These are phyloP conservation scores for Dictyostelium firmibasis DNA, from an alignment of 78 protist genomes.

Conservation along the genomic window DNA sequence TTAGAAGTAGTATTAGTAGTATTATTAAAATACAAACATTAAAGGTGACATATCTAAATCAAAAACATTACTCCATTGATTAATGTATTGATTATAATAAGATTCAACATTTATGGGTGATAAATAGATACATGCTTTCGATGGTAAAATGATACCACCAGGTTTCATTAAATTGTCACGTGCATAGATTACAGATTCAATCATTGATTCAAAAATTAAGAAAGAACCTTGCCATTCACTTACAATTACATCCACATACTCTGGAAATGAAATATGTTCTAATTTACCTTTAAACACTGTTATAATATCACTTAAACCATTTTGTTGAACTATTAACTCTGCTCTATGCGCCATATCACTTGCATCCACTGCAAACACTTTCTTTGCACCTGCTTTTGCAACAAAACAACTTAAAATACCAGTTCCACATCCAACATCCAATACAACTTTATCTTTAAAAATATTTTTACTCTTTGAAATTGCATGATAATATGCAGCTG, in stretches of 20 bases:
- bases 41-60: constrained; percentile 75
- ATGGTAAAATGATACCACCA: constrained; percentile 85
- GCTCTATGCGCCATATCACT: constrained; percentile 84
- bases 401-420: constrained; percentile 55
- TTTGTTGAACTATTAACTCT: constrained; percentile 57
- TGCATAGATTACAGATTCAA: constrained; percentile 49
- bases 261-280: constrained; percentile 76
- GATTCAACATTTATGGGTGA: constrained; percentile 82
- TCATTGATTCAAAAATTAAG: constrained; percentile 72
- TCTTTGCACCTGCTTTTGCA: constrained; percentile 63
- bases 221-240: constrained; percentile 90
- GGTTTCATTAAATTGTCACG: constrained; percentile 37
- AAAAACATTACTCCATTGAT: constrained; percentile 62
- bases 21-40: constrained; percentile 24
- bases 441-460: constrained; percentile 72
- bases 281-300: constrained; percentile 55
- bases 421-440: constrained; percentile 81
- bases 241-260: constrained; percentile 84
- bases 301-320: constrained; percentile 56
- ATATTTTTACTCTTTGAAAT: constrained; percentile 29
- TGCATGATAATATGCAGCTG: constrained; percentile 74
- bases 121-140: constrained; percentile 45
- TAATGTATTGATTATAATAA: constrained; percentile 27
- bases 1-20: too few relatives aligned
- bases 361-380: constrained; percentile 91